Base-by-base conservation (phyloP, 108 stramenopile species). In the Licmophora abbreviata region DNA sequence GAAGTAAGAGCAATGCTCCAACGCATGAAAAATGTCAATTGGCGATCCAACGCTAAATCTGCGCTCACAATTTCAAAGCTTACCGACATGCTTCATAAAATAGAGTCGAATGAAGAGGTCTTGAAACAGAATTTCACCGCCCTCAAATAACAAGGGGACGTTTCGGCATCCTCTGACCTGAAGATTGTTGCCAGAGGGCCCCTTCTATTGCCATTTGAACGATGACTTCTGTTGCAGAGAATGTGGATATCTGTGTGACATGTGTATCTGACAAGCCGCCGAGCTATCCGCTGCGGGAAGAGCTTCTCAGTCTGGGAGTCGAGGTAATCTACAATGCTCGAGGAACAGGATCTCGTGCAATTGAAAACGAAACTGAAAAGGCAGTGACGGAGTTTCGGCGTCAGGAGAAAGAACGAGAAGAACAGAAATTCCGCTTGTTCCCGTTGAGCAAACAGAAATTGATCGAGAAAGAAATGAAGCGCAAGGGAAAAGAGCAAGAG, bases 211-310 rank as follows among this genome's bases (percentile, higher is more conserved):
- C n/a, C n/a, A n/a, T n/a, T n/a, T n/a, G n/a, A n/a, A n/a, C n/a
- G n/a, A n/a, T n/a, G n/a, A n/a, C n/a, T n/a, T n/a, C n/a, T n/a
- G n/a, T n/a, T n/a, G n/a, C n/a, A n/a, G 51, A 3, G 32, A 21
- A 74, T 40, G 78, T 80, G 10, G 74, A 80, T 36, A 66, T 80
- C 30, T 80, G 74, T 48, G 57, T 68, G 10, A 80, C 78, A 3
- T 70, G 67, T 48, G 40, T 80, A 14, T 50, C 60, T 18, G 59
- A 65, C 33, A 80, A 68, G 38, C 68, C 78, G 0, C 78, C 78
- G 10, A 51, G 64, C 42, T 44, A 75, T 46, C 78, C 78, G 23
- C 55, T 80, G 34, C 66, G 78, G 24, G 78, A 80, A 44, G 78
- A 80, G 37, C 44, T 80, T 9, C 69, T 66, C 0, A 67, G 65